Evolutionary conservation across 2,329 filamentous ascomycete species (phyloP), one percentile per base, ranked within the genome.

Genomic region (Fusarium sp.): DNA sequence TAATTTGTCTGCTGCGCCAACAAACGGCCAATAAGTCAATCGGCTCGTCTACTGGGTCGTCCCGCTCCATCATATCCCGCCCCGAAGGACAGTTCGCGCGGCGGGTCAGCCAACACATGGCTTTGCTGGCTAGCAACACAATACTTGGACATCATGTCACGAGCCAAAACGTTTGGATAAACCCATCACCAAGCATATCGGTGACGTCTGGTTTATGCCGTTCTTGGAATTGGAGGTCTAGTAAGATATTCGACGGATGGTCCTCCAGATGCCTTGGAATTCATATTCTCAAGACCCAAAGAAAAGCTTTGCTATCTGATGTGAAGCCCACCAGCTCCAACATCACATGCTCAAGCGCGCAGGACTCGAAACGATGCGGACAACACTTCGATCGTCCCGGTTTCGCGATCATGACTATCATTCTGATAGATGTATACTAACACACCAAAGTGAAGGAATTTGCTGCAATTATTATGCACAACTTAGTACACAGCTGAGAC

Each of bases 61-160:
- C 40, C 59, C 51, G 47, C 50, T 48, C 44, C 57, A 56, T 39
- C 40, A 40, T 21, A 42, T 49, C 55, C 43, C 42, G 47, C 8
- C 9, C 34, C 9, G 52, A 28, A 56, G 38, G 39, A 36, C 48
- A 19, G 28, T 62, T 56, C 42, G 56, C 43, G 30, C 40, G 47
- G 59, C 63, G 55, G 48, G 48, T 52, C 46, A 39, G 59, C 64
- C 59, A 68, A 45, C 64, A 65, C 64, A 68, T 23, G 49, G 46
- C 58, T 68, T 45, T 68, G 64, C 43, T 68, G 59, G 45, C 48
- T 36, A 17, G 8, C 34, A 36, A 36, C 26, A 32, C 28, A 28
- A 49, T 50, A 46, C 55, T 34, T 42, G 40, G 46, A 42, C 34
- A 34, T 38, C 19, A 34, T 56, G 36, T 54, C 23, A 40, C 28